Evolutionary conservation across 257 asterid genomes (phyloP), one percentile per base, ranked within the genome.

Genomic region (Lycium ferocissimum): DNA sequence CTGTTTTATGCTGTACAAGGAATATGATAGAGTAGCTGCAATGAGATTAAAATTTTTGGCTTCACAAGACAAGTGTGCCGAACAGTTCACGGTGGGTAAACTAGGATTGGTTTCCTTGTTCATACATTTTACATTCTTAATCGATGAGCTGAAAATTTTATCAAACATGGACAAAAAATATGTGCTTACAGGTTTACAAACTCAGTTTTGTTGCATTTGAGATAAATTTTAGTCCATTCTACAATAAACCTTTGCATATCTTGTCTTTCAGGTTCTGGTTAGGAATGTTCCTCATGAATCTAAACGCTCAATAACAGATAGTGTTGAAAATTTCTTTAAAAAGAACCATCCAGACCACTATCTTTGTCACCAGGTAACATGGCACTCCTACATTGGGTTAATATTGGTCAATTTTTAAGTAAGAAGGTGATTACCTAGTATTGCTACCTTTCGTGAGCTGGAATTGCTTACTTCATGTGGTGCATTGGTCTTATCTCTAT

Each of bases 1-100:
- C 51, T 95, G 98, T 88, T 95, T 70, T 91, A 88, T 97, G 95
- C 97, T 97, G 81, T 95, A 95, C 88, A 94, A 91, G 93, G 99
- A 97, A 84, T 97, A 97, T 87, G 92, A 85, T 88, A 91, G 85
- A 87, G 93, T 97, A 87, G 98, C 97, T n/a, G 87, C 94, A 38
- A 92, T 97, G 99, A 89, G 99, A 76, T 93, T 94, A 33, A 92
- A 84, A 0, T 95, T 94, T 89, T 85, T 95, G 93, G 96, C 99
- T 90, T 93, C 98, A 40, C 95, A 93, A 91, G 94, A 93, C 86
- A 89, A 87, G 51, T 95, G 92, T 9, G 97, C 98, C n/a, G 99
- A 94, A 87, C 99, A 97, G 76, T 97, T 94, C 90, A 94, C 98
- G 79, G 99, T 95, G 85, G 89, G 99, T 93, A 84, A 17, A 51